Evolutionary conservation across 495 filamentous ascomycete species (phyloP), one percentile per base, ranked within the genome.

Genomic region (Pseudevernia furfuracea): DNA sequence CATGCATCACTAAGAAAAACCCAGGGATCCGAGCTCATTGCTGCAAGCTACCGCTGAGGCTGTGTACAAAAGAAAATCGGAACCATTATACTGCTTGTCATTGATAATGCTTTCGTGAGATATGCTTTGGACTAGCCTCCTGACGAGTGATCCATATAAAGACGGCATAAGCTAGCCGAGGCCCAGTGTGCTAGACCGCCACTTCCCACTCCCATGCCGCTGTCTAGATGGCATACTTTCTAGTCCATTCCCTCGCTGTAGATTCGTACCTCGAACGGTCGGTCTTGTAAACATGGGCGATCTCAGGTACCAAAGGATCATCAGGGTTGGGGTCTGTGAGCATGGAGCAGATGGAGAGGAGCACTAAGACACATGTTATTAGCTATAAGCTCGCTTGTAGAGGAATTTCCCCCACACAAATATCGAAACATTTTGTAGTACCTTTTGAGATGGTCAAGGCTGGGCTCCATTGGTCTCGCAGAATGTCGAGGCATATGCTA

Each of bases 281-380:
- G 60, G 94, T 97, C 89, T 98, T 98, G 88, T 98, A 98, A 71
- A 98, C 94, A 71, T 98, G 94, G 37, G 94, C 94, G 70, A 98
- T 97, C 80, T 98, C 94, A 60, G 94, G 94, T 58, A 98, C 94
- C 64, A 98, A 86, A 66, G 94, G 94, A 77, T 98, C 94, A 74
- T 98, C 94, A 55, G 94, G 94, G 84, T 98, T 98, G 68, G 94
- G 94, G 79, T 98, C 94, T 71, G 95, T 98, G 72, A 98, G 85
- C 95, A 98, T 97, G 46, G 94, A 98, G 83, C 94, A 98, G 81
- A 98, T 98, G 34, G 95, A 97, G 63, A 98, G 88, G 55, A 98
- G 82, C 56, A 98, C 94, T 97, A 39, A 64, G 56, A 57, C 19
- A 53, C 23, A 37, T 9, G 30, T 30, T 6, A 49, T 64, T 46